phyloP scores from a whole-genome alignment of 2,329 filamentous ascomycete genomes.

The Trichophyton verrucosum region DNA sequence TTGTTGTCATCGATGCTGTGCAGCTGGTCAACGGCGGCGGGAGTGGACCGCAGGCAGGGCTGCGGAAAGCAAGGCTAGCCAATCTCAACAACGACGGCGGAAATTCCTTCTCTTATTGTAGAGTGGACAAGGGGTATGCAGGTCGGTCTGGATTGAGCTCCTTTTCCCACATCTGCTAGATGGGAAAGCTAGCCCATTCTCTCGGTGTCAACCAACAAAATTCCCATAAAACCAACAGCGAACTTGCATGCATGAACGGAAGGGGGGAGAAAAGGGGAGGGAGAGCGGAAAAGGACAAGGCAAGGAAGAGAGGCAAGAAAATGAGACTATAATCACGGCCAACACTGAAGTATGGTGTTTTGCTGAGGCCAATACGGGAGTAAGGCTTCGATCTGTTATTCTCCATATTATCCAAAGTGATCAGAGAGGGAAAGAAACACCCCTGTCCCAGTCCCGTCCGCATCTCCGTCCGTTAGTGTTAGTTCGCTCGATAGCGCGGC shows the following conservation, averaged over 20 bases:
- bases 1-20: not conserved
- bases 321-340: not conserved
- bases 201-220: not conserved
- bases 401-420: not conserved
- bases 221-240: not conserved
- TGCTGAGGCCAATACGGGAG: not conserved
- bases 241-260: not conserved
- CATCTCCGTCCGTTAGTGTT: not conserved
- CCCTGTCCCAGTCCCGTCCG: not conserved
- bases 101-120: not conserved
- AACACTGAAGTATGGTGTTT: not conserved
- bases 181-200: not conserved
- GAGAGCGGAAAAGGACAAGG: not conserved
- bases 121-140: not conserved
- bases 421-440: not conserved
- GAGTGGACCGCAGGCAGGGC: not conserved
- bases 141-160: not conserved
- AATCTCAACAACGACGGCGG: not conserved
- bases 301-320: not conserved
- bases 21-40: not conserved
- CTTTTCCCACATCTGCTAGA: not conserved
- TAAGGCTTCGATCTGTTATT: not conserved
- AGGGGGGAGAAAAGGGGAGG: not conserved
- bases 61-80: conserved; percentile 1
- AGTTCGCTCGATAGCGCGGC: not conserved